phyloP scores from a whole-genome alignment of 495 filamentous ascomycete genomes.

The Aspergillus hancockii region DNA sequence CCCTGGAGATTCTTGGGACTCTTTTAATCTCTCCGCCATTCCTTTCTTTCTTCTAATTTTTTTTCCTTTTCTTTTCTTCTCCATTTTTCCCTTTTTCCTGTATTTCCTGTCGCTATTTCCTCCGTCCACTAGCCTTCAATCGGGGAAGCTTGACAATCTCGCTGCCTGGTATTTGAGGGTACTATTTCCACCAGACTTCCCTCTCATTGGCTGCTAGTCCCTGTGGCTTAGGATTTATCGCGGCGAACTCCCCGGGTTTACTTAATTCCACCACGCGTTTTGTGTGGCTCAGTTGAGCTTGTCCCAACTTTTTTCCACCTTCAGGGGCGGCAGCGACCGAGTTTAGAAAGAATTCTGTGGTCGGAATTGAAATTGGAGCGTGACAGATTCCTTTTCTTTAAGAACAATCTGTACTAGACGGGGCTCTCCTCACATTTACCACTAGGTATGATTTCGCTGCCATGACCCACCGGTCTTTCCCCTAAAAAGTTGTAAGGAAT shows the following conservation, averaged over 20 bases:
- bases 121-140: background rate
- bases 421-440: background rate
- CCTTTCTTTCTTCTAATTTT: constrained; percentile 9
- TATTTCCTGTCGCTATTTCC: background rate
- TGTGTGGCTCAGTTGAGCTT: background rate
- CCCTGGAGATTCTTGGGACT: constrained; percentile 14
- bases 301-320: background rate
- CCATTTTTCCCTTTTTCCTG: constrained; percentile 2
- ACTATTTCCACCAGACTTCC: background rate
- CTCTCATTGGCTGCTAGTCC: constrained; percentile 5
- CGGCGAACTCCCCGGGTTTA: constrained; percentile 4
- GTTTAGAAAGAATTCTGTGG: constrained; percentile 1
- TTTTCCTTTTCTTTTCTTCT: background rate
- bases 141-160: background rate
- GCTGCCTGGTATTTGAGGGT: constrained; percentile 1
- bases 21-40: constrained; percentile 4
- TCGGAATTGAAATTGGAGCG: background rate
- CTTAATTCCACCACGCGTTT: constrained; percentile 1
- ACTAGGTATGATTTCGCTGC: background rate
- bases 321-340: constrained; percentile 4
- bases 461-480: background rate
- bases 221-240: background rate
- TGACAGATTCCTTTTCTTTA: background rate
- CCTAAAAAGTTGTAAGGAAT: background rate
- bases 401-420: background rate